phyloP scores from a whole-genome alignment of 2,329 filamentous ascomycete species.

The Nothopassalora personata region DNA sequence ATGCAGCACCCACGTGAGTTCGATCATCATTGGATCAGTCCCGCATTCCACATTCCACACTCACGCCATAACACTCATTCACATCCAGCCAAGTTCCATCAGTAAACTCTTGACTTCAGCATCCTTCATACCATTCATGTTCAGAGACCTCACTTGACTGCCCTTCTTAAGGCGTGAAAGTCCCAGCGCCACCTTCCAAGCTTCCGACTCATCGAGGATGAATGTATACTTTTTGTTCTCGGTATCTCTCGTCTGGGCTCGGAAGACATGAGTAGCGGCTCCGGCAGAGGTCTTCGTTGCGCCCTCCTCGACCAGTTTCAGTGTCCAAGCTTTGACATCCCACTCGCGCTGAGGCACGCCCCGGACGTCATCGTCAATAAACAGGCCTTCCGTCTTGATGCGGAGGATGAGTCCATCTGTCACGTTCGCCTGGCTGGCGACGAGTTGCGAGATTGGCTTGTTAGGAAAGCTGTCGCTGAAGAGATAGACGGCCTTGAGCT shows the following conservation, averaged over 20 bases:
- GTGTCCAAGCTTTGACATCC: constrained; percentile 97
- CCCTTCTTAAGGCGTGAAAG: constrained; percentile 53
- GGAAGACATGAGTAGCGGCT: constrained; percentile 50
- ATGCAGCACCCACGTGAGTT: constrained; percentile 1
- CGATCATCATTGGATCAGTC: neutral
- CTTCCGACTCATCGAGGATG: constrained; percentile 53
- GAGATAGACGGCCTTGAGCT: constrained; percentile 86
- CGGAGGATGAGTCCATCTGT: constrained; percentile 89
- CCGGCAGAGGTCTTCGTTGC: constrained; percentile 33
- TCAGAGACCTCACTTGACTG: constrained; percentile 51
- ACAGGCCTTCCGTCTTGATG: constrained; percentile 89
- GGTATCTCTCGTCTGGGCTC: constrained; percentile 54
- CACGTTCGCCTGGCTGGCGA: constrained; percentile 76
- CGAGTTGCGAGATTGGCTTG: constrained; percentile 83
- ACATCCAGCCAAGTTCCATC: constrained; percentile 30
- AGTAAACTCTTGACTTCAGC: constrained; percentile 39
- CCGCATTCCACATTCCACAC: neutral
- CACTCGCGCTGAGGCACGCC: constrained; percentile 92
- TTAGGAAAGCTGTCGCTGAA: constrained; percentile 86
- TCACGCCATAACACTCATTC: neutral
- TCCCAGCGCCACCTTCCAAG: constrained; percentile 58
- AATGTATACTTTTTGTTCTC: constrained; percentile 60
- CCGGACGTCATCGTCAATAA: constrained; percentile 93
- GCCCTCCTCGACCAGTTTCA: constrained; percentile 75
- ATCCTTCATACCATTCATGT: constrained; percentile 48